Conservation (phyloP, 2,329 filamentous ascomycete genomes). For the Beauveria bassiana region DNA sequence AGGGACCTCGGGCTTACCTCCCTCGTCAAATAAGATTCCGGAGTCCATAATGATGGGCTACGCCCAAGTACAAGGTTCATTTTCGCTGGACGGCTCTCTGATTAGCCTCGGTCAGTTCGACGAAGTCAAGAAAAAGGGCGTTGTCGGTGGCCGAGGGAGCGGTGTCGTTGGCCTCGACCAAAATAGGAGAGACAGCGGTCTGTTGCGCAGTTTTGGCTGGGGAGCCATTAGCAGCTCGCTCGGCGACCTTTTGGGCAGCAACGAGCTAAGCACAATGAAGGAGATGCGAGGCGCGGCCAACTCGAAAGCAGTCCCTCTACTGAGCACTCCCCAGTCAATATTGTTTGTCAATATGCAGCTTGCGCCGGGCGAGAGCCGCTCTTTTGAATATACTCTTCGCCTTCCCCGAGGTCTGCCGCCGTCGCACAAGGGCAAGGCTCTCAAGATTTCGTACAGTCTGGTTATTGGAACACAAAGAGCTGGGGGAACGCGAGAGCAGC, state of each 20-base stretch:
- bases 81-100: slow-evolving; percentile 83
- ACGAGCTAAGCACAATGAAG: slow-evolving; percentile 85
- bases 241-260: slow-evolving; percentile 75
- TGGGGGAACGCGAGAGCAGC: slow-evolving; percentile 68
- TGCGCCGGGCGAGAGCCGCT: slow-evolving; percentile 78
- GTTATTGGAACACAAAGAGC: slow-evolving; percentile 87
- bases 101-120: slow-evolving; percentile 88
- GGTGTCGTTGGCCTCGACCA: slow-evolving; percentile 77
- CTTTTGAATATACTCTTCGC: slow-evolving; percentile 79
- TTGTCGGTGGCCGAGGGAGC: slow-evolving; percentile 78
- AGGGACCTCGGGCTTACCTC: slow-evolving; percentile 36
- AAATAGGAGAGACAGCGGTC: slow-evolving; percentile 64
- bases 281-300: slow-evolving; percentile 88
- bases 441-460: slow-evolving; percentile 87
- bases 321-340: slow-evolving; percentile 94
- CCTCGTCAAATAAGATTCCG: slow-evolving; percentile 42
- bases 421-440: slow-evolving; percentile 81
- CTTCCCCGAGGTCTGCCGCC: slow-evolving; percentile 86
- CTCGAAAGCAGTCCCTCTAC: slow-evolving; percentile 77
- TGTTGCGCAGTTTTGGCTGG: slow-evolving; percentile 83
- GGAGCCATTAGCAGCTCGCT: slow-evolving; percentile 80
- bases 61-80: slow-evolving; percentile 86
- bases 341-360: slow-evolving; percentile 89
- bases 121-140: slow-evolving; percentile 89
- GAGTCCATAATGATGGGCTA: slow-evolving; percentile 97